These are phyloP conservation scores for Penicillium parvum DNA, from an alignment of 495 filamentous ascomycete species.

Conservation along the genomic window DNA sequence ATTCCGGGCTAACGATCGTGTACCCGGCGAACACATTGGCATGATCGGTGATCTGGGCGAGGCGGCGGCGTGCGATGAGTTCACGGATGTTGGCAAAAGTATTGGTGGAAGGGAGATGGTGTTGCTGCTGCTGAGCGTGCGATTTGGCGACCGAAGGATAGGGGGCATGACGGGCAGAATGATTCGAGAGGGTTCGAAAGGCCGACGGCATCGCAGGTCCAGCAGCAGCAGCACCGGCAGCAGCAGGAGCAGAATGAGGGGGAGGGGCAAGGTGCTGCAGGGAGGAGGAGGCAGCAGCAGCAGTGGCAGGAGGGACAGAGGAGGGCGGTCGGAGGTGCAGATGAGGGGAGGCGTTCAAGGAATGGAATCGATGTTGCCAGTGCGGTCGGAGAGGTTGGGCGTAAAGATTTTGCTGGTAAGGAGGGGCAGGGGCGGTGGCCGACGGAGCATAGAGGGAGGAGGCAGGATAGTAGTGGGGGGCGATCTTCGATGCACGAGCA, in stretches of 20 bases:
- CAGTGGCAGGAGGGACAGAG: conserved; percentile 21
- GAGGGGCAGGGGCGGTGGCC: conserved; percentile 32
- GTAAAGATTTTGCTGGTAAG: conserved; percentile 31
- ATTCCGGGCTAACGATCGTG: conserved; percentile 44
- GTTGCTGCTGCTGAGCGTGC: conserved; percentile 35
- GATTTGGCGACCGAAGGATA: conserved; percentile 41
- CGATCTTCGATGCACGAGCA: conserved; percentile 32
- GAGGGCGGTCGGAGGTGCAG: conserved; percentile 32
- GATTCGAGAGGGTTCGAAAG: conserved; percentile 44
- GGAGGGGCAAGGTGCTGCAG: conserved; percentile 37
- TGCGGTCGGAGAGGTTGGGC: conserved; percentile 19
- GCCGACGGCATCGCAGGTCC: conserved; percentile 48
- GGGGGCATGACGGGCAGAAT: conserved; percentile 41
- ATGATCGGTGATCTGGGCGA: conserved; percentile 49
- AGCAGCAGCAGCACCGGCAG: conserved; percentile 38
- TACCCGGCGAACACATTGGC: conserved; percentile 48
- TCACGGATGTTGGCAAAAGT: conserved; percentile 48
- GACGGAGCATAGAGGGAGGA: conserved; percentile 32
- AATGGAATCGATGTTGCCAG: conserved; percentile 19
- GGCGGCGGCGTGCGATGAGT: conserved; percentile 46
- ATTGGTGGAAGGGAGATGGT: conserved; percentile 39
- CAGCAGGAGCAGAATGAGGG: conserved; percentile 32
- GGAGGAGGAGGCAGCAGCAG: conserved; percentile 16
- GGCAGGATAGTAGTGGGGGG: conserved; percentile 36
- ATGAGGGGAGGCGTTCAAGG: conserved; percentile 19